A percentile compares a stretch with the other conserved stretches of the same genome.
Evolutionary conservation across 73 alveolate genomes (phyloP).

Genomic region (Uronychia setigera): DNA sequence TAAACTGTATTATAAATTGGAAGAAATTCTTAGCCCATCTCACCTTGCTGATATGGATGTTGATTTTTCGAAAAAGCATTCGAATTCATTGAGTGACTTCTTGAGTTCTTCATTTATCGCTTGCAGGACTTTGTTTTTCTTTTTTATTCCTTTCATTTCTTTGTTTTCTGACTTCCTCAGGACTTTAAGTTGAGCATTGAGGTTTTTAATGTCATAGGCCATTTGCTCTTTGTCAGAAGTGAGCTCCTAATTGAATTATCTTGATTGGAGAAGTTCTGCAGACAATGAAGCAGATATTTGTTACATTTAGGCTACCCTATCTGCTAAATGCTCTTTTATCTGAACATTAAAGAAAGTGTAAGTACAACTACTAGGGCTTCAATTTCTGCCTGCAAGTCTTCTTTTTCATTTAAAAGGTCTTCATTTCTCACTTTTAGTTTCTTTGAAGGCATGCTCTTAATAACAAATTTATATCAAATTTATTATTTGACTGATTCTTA

Average conservation of each 20-base stretch:
- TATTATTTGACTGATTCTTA: no score
- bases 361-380: no score
- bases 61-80: background rate
- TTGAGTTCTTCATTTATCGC: background rate
- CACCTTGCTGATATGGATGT: no score
- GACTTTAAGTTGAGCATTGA: background rate
- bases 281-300: background rate
- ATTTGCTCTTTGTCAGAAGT: no score
- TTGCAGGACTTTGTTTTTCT: background rate
- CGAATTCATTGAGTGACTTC: background rate
- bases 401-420: background rate
- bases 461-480: no score
- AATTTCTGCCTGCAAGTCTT: background rate
- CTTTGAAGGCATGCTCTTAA: background rate
- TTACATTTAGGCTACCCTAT: background rate
- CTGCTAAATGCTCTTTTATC: background rate
- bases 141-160: background rate
- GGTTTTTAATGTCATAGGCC: no score
- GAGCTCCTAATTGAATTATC: no score
- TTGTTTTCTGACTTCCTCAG: background rate
- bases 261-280: background rate
- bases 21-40: no score
- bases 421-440: background rate
- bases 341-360: background rate
- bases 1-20: no score